Conservation (phyloP, 257 asterid species). For the Forsythia suspensa region DNA sequence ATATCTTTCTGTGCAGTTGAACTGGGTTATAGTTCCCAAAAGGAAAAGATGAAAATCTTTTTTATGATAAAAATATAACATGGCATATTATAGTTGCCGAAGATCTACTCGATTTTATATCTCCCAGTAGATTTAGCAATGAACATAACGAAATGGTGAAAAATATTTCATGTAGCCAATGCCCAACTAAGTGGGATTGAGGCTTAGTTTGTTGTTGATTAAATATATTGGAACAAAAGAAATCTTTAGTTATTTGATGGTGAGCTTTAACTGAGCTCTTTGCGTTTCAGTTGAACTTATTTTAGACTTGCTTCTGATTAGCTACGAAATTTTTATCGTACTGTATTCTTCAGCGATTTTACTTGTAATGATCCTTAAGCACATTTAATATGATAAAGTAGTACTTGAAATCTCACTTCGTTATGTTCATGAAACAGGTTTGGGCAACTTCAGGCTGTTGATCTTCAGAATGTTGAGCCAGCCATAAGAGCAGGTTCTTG, state of each 20-base stretch:
- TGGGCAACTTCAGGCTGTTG: slow-evolving; percentile 93
- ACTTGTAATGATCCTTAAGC: background rate
- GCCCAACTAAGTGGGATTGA: background rate
- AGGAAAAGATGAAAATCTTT: background rate
- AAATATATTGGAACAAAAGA: background rate
- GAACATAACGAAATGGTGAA: no score
- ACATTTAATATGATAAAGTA: background rate
- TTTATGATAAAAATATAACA: no score
- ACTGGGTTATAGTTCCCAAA: background rate
- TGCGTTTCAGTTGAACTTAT: background rate
- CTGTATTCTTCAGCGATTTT: background rate
- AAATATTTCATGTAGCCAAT: no score
- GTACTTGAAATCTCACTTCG: background rate
- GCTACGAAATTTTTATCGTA: background rate
- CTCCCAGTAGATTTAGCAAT: no score
- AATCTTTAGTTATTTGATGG: background rate
- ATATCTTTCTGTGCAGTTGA: background rate
- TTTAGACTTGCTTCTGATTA: background rate
- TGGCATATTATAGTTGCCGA: no score
- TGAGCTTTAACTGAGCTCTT: background rate
- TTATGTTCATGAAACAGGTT: slow-evolving; percentile 37
- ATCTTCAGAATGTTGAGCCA: slow-evolving; percentile 81
- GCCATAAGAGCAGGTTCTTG: slow-evolving; percentile 79
- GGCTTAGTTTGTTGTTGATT: background rate
- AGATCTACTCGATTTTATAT: no score